phyloP scores from a whole-genome alignment of 2,329 filamentous ascomycete genomes.

The Myriosclerotinia duriaeana region DNA sequence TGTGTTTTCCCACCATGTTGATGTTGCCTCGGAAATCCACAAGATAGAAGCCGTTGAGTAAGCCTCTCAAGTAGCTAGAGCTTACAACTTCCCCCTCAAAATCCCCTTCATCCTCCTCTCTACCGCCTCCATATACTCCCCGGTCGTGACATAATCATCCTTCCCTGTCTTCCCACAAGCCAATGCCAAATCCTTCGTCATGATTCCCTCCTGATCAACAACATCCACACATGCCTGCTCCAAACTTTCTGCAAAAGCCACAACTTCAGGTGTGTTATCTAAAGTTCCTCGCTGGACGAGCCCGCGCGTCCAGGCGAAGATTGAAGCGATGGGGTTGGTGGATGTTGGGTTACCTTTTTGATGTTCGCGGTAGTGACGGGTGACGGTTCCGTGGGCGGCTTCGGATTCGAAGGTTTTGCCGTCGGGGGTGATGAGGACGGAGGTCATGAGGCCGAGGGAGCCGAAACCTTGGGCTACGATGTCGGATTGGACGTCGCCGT shows the following conservation, averaged over 20 bases:
- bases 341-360: conserved; percentile 97
- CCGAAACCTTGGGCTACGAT: conserved; percentile 98
- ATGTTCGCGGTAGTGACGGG: conserved; percentile 97
- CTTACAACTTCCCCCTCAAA: conserved; percentile 60
- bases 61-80: not conserved
- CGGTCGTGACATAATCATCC: conserved; percentile 85
- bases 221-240: conserved; percentile 94
- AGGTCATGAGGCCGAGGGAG: conserved; percentile 97
- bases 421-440: conserved; percentile 92
- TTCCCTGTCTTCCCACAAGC: conserved; percentile 85
- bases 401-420: conserved; percentile 97
- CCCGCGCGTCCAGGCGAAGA: conserved; percentile 98
- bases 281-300: conserved; percentile 90
- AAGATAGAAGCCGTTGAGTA: no score
- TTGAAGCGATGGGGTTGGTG: conserved; percentile 97
- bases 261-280: conserved; percentile 86
- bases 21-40: not conserved
- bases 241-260: conserved; percentile 85
- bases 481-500: conserved; percentile 97
- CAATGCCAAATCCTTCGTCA: conserved; percentile 99
- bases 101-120: conserved; percentile 76
- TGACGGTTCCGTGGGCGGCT: conserved; percentile 97
- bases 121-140: conserved; percentile 87
- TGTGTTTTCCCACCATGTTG: not conserved
- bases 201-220: conserved; percentile 89